phyloP scores from a whole-genome alignment of 1,139 yeast species.

The Blastobotrys elegans region DNA sequence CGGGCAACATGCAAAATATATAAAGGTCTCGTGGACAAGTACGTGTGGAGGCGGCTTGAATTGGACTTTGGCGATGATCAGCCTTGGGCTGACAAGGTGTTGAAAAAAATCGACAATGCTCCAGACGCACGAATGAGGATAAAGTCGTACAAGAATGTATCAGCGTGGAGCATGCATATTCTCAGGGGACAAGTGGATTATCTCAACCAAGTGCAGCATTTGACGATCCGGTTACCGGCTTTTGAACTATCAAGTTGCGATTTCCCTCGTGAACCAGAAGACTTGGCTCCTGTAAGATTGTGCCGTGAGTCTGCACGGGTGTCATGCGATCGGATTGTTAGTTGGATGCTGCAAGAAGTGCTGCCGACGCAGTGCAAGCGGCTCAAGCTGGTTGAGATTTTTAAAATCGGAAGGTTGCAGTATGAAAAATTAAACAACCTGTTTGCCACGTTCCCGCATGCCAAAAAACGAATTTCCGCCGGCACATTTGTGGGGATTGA shows the following conservation, averaged over 20 bases:
- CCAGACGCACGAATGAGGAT: not conserved
- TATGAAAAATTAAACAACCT: not conserved
- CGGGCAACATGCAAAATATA: not conserved
- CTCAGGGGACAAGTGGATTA: not conserved
- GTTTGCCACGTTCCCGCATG: not conserved
- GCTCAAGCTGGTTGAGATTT: not conserved
- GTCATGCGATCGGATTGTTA: not conserved
- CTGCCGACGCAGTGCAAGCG: constrained; percentile 2
- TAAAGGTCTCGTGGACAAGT: not conserved
- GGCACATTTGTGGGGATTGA: not conserved
- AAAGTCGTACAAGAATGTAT: not conserved
- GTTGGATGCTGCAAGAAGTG: constrained; percentile 3
- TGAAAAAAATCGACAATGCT: not conserved
- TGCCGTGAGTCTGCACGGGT: not conserved
- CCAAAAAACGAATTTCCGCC: not conserved
- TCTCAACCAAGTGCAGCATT: not conserved
- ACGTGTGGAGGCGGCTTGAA: constrained; percentile 1
- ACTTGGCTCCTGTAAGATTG: not conserved
- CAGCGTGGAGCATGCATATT: not conserved
- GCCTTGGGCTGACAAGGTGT: not conserved
- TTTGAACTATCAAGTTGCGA: not conserved
- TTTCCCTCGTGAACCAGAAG: not conserved
- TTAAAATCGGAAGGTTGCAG: not conserved
- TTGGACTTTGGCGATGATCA: not conserved
- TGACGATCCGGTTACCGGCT: constrained; percentile 7